phyloP scores from a whole-genome alignment of 2,329 filamentous ascomycete genomes.

The Truncatella angustata region DNA sequence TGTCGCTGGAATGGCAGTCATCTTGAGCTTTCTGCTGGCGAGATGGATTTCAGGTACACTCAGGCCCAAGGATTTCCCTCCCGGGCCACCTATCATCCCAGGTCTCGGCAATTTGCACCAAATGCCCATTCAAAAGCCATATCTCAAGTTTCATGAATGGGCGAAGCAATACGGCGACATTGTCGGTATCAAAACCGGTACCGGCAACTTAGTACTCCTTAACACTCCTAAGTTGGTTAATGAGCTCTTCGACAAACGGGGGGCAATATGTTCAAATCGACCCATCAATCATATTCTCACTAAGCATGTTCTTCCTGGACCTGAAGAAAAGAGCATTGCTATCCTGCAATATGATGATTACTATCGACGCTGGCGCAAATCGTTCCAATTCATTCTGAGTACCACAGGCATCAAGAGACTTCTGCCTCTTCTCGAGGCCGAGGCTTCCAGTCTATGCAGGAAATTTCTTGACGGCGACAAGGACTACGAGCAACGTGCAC shows the following conservation, averaged over 20 bases:
- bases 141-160: conserved; percentile 8
- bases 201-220: conserved; percentile 7
- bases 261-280: conserved; percentile 8
- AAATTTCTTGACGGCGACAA: conserved; percentile 4
- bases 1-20: not conserved
- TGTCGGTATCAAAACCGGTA: conserved; percentile 3
- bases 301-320: not conserved
- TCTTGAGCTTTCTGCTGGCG: not conserved
- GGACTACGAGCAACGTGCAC: not conserved
- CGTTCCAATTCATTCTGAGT: conserved; percentile 8
- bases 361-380: conserved; percentile 11
- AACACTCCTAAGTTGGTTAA: conserved; percentile 1
- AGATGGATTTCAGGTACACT: conserved; percentile 5
- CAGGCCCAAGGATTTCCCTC: conserved; percentile 4
- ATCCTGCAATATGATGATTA: conserved; percentile 11
- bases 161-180: conserved; percentile 9
- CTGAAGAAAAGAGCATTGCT: conserved; percentile 7
- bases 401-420: conserved; percentile 4
- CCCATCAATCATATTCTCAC: conserved; percentile 9
- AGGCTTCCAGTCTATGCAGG: conserved; percentile 5
- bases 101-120: conserved; percentile 8
- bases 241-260: conserved; percentile 10
- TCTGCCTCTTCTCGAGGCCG: conserved; percentile 10
- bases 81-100: conserved; percentile 9
- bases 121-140: conserved; percentile 5